A percentile compares a stretch with the other conserved stretches of the same genome.
Conservation (phyloP, 192 early-diverging fungal genomes). For the Coemansia sp. region DNA sequence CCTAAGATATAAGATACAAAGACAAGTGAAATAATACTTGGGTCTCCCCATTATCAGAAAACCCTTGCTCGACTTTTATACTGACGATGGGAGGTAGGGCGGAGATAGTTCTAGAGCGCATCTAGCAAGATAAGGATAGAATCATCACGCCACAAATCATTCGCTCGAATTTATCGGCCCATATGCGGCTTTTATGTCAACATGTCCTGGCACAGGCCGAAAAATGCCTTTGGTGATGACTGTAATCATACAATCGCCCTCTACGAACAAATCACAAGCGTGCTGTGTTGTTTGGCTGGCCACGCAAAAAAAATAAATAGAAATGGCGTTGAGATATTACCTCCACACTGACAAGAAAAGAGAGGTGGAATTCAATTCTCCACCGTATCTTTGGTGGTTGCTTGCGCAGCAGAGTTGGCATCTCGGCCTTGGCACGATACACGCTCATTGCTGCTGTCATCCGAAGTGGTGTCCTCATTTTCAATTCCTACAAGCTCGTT, state of each 20-base stretch:
- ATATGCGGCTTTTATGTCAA: not conserved
- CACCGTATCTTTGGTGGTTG: not conserved
- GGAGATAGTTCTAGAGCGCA: not conserved
- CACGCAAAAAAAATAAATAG: too few species aligned
- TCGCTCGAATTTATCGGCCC: not conserved
- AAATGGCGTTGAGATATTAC: too few species aligned
- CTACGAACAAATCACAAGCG: too few species aligned
- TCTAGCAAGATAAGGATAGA: not conserved
- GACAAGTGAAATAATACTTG: not conserved
- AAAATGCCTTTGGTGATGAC: not conserved
- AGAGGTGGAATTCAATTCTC: not conserved
- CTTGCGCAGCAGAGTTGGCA: not conserved
- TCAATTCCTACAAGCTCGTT: constrained; percentile 54
- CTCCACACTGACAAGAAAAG: too few species aligned
- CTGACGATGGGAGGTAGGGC: not conserved
- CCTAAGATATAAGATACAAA: not conserved
- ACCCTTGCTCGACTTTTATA: not conserved
- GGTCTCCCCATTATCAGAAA: not conserved
- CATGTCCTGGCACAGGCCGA: not conserved
- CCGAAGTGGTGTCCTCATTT: constrained; percentile 24
- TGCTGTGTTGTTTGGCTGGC: too few species aligned
- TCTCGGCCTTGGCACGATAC: not conserved
- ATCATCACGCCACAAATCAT: not conserved
- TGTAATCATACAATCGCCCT: too few species aligned
- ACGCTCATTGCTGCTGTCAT: constrained; percentile 33